phyloP scores from a whole-genome alignment of 257 asterid genomes.

The Petrea volubilis region DNA sequence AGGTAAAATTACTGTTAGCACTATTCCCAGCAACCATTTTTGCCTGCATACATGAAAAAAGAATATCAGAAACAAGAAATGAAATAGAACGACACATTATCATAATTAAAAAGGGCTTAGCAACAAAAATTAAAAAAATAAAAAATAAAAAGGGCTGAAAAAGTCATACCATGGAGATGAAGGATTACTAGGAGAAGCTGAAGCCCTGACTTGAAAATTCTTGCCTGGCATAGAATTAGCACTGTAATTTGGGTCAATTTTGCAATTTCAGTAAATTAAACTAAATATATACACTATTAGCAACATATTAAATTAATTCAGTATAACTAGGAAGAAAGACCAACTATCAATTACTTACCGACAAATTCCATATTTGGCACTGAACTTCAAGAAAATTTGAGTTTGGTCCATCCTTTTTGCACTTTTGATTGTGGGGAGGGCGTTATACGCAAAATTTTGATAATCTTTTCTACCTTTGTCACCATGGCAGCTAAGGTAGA shows the following conservation, averaged over 20 bases:
- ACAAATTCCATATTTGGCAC: slow-evolving; percentile 17
- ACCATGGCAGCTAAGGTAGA: slow-evolving; percentile 18
- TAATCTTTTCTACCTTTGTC: slow-evolving; percentile 4
- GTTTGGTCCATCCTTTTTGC: slow-evolving; percentile 6
- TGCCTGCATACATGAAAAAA: slow-evolving; percentile 53
- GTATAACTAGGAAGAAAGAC: too few species aligned
- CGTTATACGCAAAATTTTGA: slow-evolving; percentile 8
- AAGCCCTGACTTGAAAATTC: slow-evolving; percentile 12
- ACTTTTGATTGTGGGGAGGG: slow-evolving; percentile 2
- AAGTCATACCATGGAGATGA: slow-evolving; percentile 25
- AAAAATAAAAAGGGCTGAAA: too few species aligned
- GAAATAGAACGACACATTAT: too few species aligned
- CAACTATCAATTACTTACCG: too few species aligned
- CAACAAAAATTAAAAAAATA: too few species aligned
- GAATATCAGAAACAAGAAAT: too few species aligned
- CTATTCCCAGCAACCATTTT: slow-evolving; percentile 47
- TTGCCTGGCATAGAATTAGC: not conserved
- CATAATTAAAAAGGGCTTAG: too few species aligned
- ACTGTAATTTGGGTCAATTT: too few species aligned
- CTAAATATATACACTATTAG: too few species aligned
- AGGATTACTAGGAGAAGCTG: slow-evolving; percentile 21
- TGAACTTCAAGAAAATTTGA: slow-evolving; percentile 21
- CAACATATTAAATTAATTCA: too few species aligned
- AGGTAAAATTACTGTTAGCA: slow-evolving; percentile 43
- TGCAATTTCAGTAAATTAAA: too few species aligned